Conservation (phyloP, 768 basidiomycete species). For the Albatrellus ellisii region DNA sequence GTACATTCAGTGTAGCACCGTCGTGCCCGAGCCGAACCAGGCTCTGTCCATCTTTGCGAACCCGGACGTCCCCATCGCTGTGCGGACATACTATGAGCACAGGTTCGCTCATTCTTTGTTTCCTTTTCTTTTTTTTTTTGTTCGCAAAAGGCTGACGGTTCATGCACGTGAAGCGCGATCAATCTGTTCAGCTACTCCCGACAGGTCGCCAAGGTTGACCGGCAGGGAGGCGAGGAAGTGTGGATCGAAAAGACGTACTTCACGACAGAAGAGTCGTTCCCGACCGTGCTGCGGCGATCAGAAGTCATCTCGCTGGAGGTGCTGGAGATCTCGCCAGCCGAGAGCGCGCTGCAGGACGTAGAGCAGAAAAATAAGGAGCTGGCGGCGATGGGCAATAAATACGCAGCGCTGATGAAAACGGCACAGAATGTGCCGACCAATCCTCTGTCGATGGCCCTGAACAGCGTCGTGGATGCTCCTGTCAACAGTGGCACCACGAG, state of each 20-base stretch:
- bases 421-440: conserved; percentile 64
- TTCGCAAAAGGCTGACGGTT: too few relatives aligned
- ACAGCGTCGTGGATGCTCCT: conserved; percentile 77
- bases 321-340: conserved; percentile 74
- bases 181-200: conserved; percentile 71
- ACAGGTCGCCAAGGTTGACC: conserved; percentile 46
- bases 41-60: conserved; percentile 68
- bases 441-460: conserved; percentile 74
- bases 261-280: conserved; percentile 81
- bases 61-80: conserved; percentile 66
- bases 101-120: conserved; percentile 31
- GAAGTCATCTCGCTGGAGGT: conserved; percentile 64
- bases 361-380: conserved; percentile 72
- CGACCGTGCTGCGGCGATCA: conserved; percentile 81
- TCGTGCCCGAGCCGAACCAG: conserved; percentile 76
- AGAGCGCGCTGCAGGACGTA: conserved; percentile 73
- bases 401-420: conserved; percentile 68
- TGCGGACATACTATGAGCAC: conserved; percentile 81
- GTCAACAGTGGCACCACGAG: conserved; percentile 62
- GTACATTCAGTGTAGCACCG: conserved; percentile 81
- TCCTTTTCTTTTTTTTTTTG: neutral
- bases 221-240: conserved; percentile 55
- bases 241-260: conserved; percentile 88
- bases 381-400: conserved; percentile 50
- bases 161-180: conserved; percentile 55